Evolutionary conservation across 495 filamentous ascomycete genomes (phyloP).

Genomic region (Amphirosellinia nigrospora): DNA sequence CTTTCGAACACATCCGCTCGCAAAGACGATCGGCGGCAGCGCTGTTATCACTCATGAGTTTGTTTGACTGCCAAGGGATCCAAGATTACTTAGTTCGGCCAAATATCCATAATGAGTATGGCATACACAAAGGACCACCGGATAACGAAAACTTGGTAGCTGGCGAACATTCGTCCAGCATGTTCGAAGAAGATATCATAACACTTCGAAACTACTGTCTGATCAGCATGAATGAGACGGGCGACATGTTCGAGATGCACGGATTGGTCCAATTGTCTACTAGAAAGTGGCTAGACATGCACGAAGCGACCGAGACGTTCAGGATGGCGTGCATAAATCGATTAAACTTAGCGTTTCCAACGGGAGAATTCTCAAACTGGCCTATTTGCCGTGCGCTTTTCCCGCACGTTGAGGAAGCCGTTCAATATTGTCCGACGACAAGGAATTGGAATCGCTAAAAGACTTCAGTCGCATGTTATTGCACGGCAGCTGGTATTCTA

Average conservation of each 20-base stretch:
- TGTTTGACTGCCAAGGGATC: conserved; percentile 45
- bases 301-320: conserved; percentile 44
- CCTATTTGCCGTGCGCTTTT: conserved; percentile 30
- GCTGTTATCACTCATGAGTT: conserved; percentile 48
- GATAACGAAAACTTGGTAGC: background rate
- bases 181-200: conserved; percentile 52
- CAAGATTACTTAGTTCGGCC: conserved; percentile 26
- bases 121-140: background rate
- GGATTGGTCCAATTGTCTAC: conserved; percentile 53
- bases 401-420: conserved; percentile 3
- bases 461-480: background rate
- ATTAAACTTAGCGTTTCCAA: conserved; percentile 44
- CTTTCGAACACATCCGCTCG: conserved; percentile 39
- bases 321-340: conserved; percentile 43
- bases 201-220: conserved; percentile 51
- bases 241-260: conserved; percentile 53
- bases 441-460: background rate
- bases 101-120: background rate
- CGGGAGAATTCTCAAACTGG: conserved; percentile 36
- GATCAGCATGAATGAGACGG: conserved; percentile 37
- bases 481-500: conserved; percentile 1
- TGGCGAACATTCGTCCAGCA: background rate
- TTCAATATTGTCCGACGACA: background rate
- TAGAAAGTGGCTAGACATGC: conserved; percentile 50
- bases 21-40: conserved; percentile 39